A percentile compares a stretch with the other conserved stretches of the same genome.
Conservation (phyloP, 1,139 yeast genomes). For the Hemisphaericaspora subhashii region DNA sequence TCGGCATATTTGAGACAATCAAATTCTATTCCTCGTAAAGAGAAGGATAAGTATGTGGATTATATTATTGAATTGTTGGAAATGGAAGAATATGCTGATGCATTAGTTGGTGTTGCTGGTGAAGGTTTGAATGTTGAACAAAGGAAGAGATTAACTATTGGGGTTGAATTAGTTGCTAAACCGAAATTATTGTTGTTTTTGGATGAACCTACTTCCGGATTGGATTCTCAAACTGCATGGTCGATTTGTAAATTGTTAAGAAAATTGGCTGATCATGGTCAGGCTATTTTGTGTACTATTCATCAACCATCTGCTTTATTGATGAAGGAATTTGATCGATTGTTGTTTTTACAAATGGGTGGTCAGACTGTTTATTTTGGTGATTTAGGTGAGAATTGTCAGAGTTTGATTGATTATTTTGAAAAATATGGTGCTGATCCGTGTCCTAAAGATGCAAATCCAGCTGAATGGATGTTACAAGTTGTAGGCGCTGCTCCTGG, state of each 20-base stretch:
- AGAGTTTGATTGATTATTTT: slow-evolving; percentile 52
- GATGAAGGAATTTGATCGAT: slow-evolving; percentile 35
- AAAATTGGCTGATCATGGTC: slow-evolving; percentile 44
- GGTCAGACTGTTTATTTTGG: slow-evolving; percentile 71
- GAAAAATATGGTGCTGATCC: slow-evolving; percentile 52
- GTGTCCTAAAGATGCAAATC: slow-evolving; percentile 49
- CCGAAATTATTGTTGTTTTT: slow-evolving; percentile 38
- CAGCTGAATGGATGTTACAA: slow-evolving; percentile 59
- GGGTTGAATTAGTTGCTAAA: slow-evolving; percentile 42
- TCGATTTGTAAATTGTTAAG: slow-evolving; percentile 43
- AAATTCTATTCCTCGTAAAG: slow-evolving; percentile 24
- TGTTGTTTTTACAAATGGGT: slow-evolving; percentile 40
- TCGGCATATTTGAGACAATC: slow-evolving; percentile 41
- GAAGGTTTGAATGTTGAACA: slow-evolving; percentile 42
- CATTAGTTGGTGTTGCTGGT: slow-evolving; percentile 41
- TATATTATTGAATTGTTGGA: slow-evolving; percentile 37
- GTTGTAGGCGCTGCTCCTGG: slow-evolving; percentile 47
- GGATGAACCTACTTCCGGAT: slow-evolving; percentile 44
- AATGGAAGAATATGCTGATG: slow-evolving; percentile 35
- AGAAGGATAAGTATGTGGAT: slow-evolving; percentile 37
- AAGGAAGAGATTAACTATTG: slow-evolving; percentile 36
- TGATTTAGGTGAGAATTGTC: slow-evolving; percentile 57
- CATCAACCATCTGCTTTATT: slow-evolving; percentile 45
- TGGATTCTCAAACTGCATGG: slow-evolving; percentile 48
- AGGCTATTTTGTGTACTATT: slow-evolving; percentile 44